phyloP scores from a whole-genome alignment of 164 flowering plant genomes.

The Vitis amurensis region DNA sequence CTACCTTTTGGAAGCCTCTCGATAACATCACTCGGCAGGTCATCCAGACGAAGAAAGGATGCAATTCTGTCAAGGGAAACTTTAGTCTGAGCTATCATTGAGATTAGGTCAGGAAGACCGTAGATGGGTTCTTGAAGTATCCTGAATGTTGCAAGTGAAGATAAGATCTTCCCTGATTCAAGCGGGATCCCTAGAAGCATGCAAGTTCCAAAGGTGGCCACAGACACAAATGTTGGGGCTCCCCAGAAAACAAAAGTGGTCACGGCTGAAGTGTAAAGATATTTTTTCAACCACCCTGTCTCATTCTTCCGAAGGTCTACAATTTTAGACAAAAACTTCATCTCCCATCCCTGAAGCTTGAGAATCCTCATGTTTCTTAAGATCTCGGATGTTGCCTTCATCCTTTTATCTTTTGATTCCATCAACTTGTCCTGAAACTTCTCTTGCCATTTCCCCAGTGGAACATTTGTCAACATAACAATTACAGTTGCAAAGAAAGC shows the following conservation, averaged over 20 bases:
- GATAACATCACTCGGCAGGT: slow-evolving; percentile 20
- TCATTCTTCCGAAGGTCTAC: slow-evolving; percentile 50
- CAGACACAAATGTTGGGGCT: slow-evolving; percentile 68
- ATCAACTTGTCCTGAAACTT: slow-evolving; percentile 54
- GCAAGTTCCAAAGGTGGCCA: slow-evolving; percentile 57
- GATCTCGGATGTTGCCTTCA: slow-evolving; percentile 71
- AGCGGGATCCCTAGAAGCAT: slow-evolving; percentile 54
- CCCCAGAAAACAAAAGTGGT: slow-evolving; percentile 54
- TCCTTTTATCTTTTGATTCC: slow-evolving; percentile 71
- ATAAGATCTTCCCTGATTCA: slow-evolving; percentile 42
- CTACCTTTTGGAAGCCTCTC: slow-evolving; percentile 26
- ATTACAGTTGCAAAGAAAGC: slow-evolving; percentile 50
- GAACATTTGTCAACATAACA: slow-evolving; percentile 60
- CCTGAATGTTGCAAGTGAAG: slow-evolving; percentile 55
- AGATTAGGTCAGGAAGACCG: slow-evolving; percentile 43
- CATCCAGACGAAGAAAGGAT: slow-evolving; percentile 42
- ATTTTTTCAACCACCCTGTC: slow-evolving; percentile 58
- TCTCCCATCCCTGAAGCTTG: slow-evolving; percentile 85
- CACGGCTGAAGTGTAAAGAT: slow-evolving; percentile 43
- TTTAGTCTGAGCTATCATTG: slow-evolving; percentile 40
- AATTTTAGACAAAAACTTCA: slow-evolving; percentile 65
- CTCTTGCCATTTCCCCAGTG: slow-evolving; percentile 53
- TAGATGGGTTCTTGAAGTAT: slow-evolving; percentile 43
- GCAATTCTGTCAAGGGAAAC: slow-evolving; percentile 54
- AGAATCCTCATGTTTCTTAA: slow-evolving; percentile 82